These are phyloP conservation scores for Ceratocystis colombiana DNA, from an alignment of 2,329 filamentous ascomycete genomes.

Conservation along the genomic window DNA sequence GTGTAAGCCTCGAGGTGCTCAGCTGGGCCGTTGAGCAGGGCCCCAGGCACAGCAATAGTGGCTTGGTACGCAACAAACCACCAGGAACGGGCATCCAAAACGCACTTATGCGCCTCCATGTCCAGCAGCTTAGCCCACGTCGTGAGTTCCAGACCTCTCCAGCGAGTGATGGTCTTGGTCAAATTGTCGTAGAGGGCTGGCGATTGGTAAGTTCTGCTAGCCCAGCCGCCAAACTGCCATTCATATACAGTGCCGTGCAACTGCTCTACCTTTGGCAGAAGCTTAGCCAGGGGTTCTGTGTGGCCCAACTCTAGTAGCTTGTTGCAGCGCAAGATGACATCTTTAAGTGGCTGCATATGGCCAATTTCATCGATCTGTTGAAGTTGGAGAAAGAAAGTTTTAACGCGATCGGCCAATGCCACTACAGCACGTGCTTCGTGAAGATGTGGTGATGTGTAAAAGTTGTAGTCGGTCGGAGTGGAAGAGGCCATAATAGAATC, in stretches of 20 bases:
- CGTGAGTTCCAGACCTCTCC: conserved; percentile 81
- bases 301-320: conserved; percentile 66
- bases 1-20: conserved; percentile 52
- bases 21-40: conserved; percentile 48
- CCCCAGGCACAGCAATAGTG: conserved; percentile 64
- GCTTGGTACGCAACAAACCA: conserved; percentile 95
- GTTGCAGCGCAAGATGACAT: conserved; percentile 66
- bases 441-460: conserved; percentile 76
- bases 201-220: conserved; percentile 67
- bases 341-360: conserved; percentile 64
- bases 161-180: conserved; percentile 71
- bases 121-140: conserved; percentile 89
- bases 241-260: conserved; percentile 78
- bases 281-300: conserved; percentile 72
- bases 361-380: conserved; percentile 54
- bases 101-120: conserved; percentile 65
- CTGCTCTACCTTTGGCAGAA: conserved; percentile 78
- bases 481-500: conserved; percentile 34
- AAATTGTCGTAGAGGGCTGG: conserved; percentile 62
- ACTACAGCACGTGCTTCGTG: conserved; percentile 66
- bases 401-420: conserved; percentile 56
- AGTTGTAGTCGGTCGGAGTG: conserved; percentile 57
- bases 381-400: conserved; percentile 62
- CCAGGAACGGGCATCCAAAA: conserved; percentile 75
- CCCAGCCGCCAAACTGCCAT: conserved; percentile 82